Evolutionary conservation across 495 filamentous ascomycete genomes (phyloP), one percentile per base, ranked within the genome.

Genomic region (Hapsidospora chrysogenum): DNA sequence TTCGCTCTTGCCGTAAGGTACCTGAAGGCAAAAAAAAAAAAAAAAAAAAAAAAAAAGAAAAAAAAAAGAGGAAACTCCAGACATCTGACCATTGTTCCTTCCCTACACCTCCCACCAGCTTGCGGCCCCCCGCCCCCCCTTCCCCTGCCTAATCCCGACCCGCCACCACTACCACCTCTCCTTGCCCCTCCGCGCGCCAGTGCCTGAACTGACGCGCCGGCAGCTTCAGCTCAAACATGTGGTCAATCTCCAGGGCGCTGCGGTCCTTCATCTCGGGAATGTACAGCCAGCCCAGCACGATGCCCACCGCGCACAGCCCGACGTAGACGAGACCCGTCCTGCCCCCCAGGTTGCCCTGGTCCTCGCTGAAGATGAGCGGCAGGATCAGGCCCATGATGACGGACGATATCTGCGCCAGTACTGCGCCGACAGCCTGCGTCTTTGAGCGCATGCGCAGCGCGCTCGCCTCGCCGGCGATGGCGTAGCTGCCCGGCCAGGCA

Each of bases 361-460:
- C 41, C 7, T 49, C 47, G 29, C 52, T 54, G 22, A 52, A 48
- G 1, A 52, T 43, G 33, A 48, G 52, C 2, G 49, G 49, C 29
- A 54, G 21, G n/a, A 48, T 44, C 36, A 54, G 44, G 2, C 30
- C 31, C 27, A 35, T 34, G 13, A 35, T n/a, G n/a, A n/a, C n/a
- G 1, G 2, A 17, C 40, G 39, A 25, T 48, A 41, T 21, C 47
- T 41, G 32, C 43, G 39, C 41, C 34, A 44, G 40, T 7, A 19
- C 41, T 38, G 40, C 48, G 16, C 44, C 51, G 13, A 54, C 16
- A 8, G 42, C 39, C 34, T 44, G 43, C 0, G 51, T 40, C 21
- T 52, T 46, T 13, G 49, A 49, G 9, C 51, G 42, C 10, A 54
- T 30, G 1, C 42, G 43, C n/a, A 47, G 36, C 7, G 49, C 35